phyloP scores from a whole-genome alignment of 108 stramenopile genomes.

The Skeletonema grethae region DNA sequence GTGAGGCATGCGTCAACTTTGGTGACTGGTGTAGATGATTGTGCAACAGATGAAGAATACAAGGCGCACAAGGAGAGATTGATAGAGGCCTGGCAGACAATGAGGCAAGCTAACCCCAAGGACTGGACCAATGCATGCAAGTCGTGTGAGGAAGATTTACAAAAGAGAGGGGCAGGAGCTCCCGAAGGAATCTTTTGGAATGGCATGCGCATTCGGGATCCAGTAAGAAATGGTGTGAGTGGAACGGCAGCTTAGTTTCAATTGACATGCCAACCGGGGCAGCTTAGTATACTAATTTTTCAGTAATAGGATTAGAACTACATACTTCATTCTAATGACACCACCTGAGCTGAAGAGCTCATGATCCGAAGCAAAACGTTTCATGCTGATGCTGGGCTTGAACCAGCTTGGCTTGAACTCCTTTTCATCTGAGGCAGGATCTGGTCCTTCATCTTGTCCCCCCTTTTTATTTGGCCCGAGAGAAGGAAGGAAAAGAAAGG shows the following conservation, averaged over 20 bases:
- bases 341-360: no score
- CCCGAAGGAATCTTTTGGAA: background rate
- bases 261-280: no score
- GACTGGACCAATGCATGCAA: constrained; percentile 45
- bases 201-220: constrained; percentile 16
- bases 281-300: no score
- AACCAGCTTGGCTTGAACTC: no score
- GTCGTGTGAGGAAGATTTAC: constrained; percentile 45
- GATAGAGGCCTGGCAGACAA: constrained; percentile 35
- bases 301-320: no score
- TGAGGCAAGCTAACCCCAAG: constrained; percentile 17
- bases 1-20: constrained; percentile 25
- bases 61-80: constrained; percentile 13
- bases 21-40: constrained; percentile 12
- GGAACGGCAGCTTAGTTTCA: constrained; percentile 13
- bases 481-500: no score
- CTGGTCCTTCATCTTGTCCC: no score
- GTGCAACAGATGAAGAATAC: constrained; percentile 13
- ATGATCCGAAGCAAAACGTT: no score
- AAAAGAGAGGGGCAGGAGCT: constrained; percentile 23
- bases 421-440: no score
- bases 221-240: constrained; percentile 22
- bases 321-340: no score
- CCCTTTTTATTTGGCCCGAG: no score
- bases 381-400: no score